phyloP scores from a whole-genome alignment of 257 asterid species.

The Perilla frutescens region DNA sequence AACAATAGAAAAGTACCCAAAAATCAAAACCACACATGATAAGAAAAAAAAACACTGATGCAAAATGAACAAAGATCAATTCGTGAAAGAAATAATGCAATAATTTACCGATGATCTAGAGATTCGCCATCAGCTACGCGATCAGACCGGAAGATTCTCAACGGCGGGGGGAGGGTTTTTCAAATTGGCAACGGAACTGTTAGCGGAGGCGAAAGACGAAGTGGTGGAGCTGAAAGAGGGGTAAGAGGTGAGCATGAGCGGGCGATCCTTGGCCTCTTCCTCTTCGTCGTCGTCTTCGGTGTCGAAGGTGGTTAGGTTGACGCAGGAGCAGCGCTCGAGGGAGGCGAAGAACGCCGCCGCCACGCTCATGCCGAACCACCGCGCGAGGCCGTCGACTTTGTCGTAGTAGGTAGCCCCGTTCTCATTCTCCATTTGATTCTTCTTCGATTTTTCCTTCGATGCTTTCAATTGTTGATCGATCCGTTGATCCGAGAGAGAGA shows the following conservation, averaged over 20 bases:
- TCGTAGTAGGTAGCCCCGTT: constrained; percentile 54
- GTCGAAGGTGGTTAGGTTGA: constrained; percentile 79
- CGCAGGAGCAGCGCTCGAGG: constrained; percentile 96
- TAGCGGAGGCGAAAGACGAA: constrained; percentile 41
- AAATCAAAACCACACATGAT: neutral
- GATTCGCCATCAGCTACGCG: constrained; percentile 6
- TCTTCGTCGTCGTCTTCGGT: constrained; percentile 78
- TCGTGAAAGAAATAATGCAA: neutral
- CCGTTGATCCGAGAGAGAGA: constrained; percentile 4
- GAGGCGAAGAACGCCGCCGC: constrained; percentile 94
- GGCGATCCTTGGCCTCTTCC: constrained; percentile 95
- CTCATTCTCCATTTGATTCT: constrained; percentile 52
- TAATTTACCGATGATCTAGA: constrained; percentile 40
- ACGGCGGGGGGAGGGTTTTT: constrained; percentile 50
- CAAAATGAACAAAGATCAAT: neutral
- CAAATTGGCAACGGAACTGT: constrained; percentile 34
- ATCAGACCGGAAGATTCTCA: constrained; percentile 77
- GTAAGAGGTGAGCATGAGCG: constrained; percentile 68
- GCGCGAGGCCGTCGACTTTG: constrained; percentile 79
- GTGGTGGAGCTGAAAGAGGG: constrained; percentile 47
- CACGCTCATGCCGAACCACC: constrained; percentile 87
- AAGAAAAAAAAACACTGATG: neutral
- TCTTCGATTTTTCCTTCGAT: constrained; percentile 4
- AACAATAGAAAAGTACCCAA: constrained; percentile 1
- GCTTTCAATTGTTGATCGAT: constrained; percentile 15